Conservation (phyloP, 2,329 filamentous ascomycete genomes). For the Xylaria sp. region DNA sequence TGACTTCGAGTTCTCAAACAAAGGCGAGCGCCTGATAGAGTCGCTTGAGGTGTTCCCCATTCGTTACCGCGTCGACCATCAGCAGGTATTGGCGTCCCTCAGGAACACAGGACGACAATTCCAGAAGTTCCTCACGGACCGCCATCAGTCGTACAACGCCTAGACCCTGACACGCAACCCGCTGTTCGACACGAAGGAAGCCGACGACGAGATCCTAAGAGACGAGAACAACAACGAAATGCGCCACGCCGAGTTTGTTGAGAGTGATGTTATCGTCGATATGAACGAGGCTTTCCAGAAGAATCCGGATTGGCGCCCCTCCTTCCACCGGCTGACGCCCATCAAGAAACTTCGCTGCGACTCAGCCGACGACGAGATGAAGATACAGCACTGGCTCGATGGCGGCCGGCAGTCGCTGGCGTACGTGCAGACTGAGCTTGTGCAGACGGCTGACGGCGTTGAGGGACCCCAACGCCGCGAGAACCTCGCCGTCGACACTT, state of each 20-base stretch:
- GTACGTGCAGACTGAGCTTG: conserved; percentile 51
- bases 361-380: conserved; percentile 51
- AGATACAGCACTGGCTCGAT: conserved; percentile 55
- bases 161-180: conserved; percentile 57
- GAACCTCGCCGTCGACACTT: conserved; percentile 51
- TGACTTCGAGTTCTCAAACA: conserved; percentile 5
- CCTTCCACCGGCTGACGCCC: conserved; percentile 46
- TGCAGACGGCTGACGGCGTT: conserved; percentile 53
- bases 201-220: conserved; percentile 50
- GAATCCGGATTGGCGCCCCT: conserved; percentile 54
- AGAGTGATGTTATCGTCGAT: conserved; percentile 58
- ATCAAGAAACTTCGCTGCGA: conserved; percentile 50
- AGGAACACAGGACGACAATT: conserved; percentile 51
- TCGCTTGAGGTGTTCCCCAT: conserved; percentile 55
- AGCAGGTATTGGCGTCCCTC: conserved; percentile 51
- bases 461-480: conserved; percentile 54
- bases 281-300: conserved; percentile 55
- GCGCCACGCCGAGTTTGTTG: conserved; percentile 54
- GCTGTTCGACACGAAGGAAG: conserved; percentile 43
- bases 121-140: conserved; percentile 50
- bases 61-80: conserved; percentile 52
- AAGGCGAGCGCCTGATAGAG: conserved; percentile 51
- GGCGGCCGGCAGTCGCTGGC: conserved; percentile 47
- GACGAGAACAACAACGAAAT: conserved; percentile 48
- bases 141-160: conserved; percentile 55